phyloP scores from a whole-genome alignment of 257 asterid species.

The Linaria vulgaris region DNA sequence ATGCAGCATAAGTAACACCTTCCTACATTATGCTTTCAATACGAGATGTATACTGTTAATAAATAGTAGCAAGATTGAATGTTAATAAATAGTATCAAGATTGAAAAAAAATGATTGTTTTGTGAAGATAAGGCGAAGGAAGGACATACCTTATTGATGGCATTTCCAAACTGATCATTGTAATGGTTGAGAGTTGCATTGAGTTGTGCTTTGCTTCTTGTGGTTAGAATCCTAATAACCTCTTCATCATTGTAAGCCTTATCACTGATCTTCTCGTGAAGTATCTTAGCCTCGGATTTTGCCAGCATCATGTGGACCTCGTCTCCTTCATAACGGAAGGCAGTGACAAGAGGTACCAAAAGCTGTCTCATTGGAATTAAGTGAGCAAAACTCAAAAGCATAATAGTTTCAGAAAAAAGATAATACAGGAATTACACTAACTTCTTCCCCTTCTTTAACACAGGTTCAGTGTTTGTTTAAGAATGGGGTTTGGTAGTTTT shows the following conservation, averaged over 20 bases:
- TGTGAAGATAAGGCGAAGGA: not conserved
- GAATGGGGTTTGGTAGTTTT: conserved; percentile 13
- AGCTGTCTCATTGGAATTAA: conserved; percentile 47
- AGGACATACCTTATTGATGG: conserved; percentile 61
- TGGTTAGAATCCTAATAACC: conserved; percentile 63
- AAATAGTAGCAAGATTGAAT: too few relatives aligned
- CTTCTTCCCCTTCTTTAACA: not conserved
- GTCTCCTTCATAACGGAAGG: conserved; percentile 80
- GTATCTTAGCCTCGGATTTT: conserved; percentile 74
- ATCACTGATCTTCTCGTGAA: conserved; percentile 65
- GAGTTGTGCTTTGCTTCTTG: conserved; percentile 92
- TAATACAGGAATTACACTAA: not conserved
- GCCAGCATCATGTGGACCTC: conserved; percentile 73
- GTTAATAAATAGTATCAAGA: not conserved
- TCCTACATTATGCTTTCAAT: not conserved
- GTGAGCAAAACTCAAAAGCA: not conserved
- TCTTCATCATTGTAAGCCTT: conserved; percentile 74
- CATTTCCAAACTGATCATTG: conserved; percentile 66
- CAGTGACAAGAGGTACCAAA: conserved; percentile 85
- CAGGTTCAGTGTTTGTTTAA: not conserved
- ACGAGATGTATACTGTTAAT: not conserved
- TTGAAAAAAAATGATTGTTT: not conserved
- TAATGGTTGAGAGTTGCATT: conserved; percentile 84
- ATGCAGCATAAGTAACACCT: not conserved
- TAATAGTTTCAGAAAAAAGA: not conserved